Evolutionary conservation across 2,329 filamentous ascomycete species (phyloP).

Genomic region (Tricladium varicosporioides): DNA sequence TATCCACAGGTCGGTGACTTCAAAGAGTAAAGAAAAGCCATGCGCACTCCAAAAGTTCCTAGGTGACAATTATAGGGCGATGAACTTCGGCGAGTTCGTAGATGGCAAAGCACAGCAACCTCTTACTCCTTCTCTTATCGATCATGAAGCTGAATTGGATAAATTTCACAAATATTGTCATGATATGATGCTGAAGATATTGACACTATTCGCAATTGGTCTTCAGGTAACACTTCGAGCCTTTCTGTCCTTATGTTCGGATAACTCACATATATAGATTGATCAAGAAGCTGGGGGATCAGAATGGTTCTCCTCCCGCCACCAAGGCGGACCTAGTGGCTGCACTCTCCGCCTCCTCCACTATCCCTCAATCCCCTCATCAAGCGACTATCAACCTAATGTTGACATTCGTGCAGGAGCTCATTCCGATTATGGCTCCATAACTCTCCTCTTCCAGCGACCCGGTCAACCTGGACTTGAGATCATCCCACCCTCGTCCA

Average conservation of each 20-base stretch:
- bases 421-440: slow-evolving; percentile 76
- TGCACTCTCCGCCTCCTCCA: slow-evolving; percentile 61
- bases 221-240: slow-evolving; percentile 52
- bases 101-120: slow-evolving; percentile 69
- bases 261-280: slow-evolving; percentile 19
- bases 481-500: slow-evolving; percentile 57
- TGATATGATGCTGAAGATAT: slow-evolving; percentile 67
- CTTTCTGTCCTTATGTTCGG: neutral
- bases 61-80: slow-evolving; percentile 56
- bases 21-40: slow-evolving; percentile 65
- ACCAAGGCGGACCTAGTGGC: slow-evolving; percentile 54
- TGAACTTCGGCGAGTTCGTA: slow-evolving; percentile 84
- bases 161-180: slow-evolving; percentile 72
- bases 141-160: slow-evolving; percentile 59
- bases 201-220: slow-evolving; percentile 75
- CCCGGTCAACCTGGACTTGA: slow-evolving; percentile 84
- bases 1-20: slow-evolving; percentile 68
- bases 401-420: slow-evolving; percentile 82
- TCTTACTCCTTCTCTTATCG: slow-evolving; percentile 62
- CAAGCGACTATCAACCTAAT: slow-evolving; percentile 43
- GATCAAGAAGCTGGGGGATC: slow-evolving; percentile 24
- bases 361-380: slow-evolving; percentile 56
- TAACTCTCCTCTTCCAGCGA: slow-evolving; percentile 80
- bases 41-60: neutral
- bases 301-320: slow-evolving; percentile 54